Base-by-base conservation (phyloP, 2,329 filamentous ascomycete species). In the Xylaria sp. region DNA sequence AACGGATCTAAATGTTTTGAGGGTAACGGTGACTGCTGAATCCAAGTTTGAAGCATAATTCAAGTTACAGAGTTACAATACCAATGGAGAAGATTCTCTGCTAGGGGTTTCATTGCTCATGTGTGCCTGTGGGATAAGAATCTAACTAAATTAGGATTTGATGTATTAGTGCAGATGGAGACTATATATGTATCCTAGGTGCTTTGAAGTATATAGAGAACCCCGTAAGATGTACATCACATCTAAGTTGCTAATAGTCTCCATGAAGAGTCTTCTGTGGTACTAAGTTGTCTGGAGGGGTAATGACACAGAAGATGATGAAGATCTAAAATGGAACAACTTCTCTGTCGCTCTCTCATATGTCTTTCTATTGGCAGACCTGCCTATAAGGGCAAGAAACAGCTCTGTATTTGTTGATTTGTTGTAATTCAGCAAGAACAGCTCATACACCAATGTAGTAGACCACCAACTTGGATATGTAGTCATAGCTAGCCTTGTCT, bases 401-500 rank as follows among this genome's bases (percentile, higher is more conserved):
- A 9, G 47, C 3, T 24, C 47, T 12, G 47, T 11, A 12, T 42
- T 42, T 17, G 19, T 14, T 30, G 48, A 17, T 30, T 51, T 24
- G 21, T 53, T n/a, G 34, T 59, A 34, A 62, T 63, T 24, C 59
- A 65, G 32, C 63, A 64, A 58, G 19, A 24, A 42, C 7, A n/a
- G 19, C 34, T 24, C 8, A 30, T 34, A 27, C 36, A 32, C 14
- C 11, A 45, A 54, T 50, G n/a, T 1, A n/a, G 39, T 45, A 53
- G 56, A 30, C 27, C 19, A 19, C 32, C 32, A 34, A 62, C 2
- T 21, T 61, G 30, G 7, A 21, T 61, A 56, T 39, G 56, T 59
- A 32, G 17, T 61, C 7, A 58, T 19, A 34, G 21, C n/a, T 64
- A 67, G 14, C 27, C 12, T 51, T 74, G 69, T 57, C 77, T 82